A percentile compares a stretch with the other conserved stretches of the same genome.
These are phyloP conservation scores for Pyrenochaeta sp. DNA, from an alignment of 2,329 filamentous ascomycete species.

Conservation along the genomic window DNA sequence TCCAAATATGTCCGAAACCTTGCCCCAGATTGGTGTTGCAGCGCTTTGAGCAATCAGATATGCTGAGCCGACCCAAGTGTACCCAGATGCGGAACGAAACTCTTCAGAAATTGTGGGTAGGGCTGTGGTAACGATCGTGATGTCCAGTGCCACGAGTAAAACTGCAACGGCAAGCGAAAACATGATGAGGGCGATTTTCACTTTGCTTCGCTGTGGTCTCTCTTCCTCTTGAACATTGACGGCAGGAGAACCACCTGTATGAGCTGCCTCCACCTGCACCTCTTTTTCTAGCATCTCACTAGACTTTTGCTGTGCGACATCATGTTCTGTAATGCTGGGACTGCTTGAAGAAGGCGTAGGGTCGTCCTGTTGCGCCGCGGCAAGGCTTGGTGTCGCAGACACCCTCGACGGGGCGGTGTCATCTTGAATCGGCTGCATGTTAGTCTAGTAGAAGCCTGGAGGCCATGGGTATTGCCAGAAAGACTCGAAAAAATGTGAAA, in stretches of 20 bases:
- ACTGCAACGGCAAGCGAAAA: conserved; percentile 60
- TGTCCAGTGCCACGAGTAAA: conserved; percentile 67
- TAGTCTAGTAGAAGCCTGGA: not conserved
- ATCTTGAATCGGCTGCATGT: conserved; percentile 15
- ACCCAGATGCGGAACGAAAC: conserved; percentile 59
- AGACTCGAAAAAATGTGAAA: too few species aligned
- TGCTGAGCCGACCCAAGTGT: conserved; percentile 62
- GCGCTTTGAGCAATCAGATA: conserved; percentile 60
- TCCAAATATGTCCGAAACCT: conserved; percentile 72
- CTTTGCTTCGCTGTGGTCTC: conserved; percentile 43
- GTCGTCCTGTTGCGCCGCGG: conserved; percentile 19
- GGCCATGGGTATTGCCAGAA: not conserved
- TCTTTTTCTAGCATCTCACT: conserved; percentile 7
- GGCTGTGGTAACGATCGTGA: conserved; percentile 69
- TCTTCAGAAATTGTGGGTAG: conserved; percentile 65
- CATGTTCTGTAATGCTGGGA: conserved; percentile 17
- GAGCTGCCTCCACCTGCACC: conserved; percentile 3
- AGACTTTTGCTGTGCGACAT: conserved; percentile 5
- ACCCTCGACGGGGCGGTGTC: conserved; percentile 1
- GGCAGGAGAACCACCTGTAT: conserved; percentile 15
- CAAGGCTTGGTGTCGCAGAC: conserved; percentile 1
- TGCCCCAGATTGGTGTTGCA: conserved; percentile 66
- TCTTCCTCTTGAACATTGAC: conserved; percentile 30
- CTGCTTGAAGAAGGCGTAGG: conserved; percentile 24
- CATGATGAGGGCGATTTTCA: conserved; percentile 59